Evolutionary conservation across 495 filamentous ascomycete genomes (phyloP).

Genomic region (Penicillium mononematosum): DNA sequence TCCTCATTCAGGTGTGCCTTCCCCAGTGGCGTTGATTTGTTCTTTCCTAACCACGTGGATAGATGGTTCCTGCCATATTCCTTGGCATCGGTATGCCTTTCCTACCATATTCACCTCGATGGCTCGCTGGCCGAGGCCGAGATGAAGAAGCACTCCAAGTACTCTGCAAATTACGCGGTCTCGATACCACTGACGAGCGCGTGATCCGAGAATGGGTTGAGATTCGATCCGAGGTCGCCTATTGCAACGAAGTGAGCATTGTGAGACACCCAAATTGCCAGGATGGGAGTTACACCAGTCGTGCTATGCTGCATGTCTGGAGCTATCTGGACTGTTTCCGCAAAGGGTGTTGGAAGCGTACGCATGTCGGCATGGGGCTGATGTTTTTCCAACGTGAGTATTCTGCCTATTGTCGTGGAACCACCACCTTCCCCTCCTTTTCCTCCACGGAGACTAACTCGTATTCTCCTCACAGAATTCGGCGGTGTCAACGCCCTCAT

Average conservation of each 20-base stretch:
- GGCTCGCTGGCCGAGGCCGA: slow-evolving; percentile 68
- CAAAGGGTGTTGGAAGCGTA: slow-evolving; percentile 44
- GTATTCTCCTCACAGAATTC: slow-evolving; percentile 25
- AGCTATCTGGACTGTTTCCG: slow-evolving; percentile 36
- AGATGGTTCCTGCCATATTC: slow-evolving; percentile 67
- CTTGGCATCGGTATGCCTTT: slow-evolving; percentile 67
- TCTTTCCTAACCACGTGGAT: slow-evolving; percentile 70
- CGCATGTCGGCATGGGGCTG: slow-evolving; percentile 41
- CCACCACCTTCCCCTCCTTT: not conserved
- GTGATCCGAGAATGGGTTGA: slow-evolving; percentile 42
- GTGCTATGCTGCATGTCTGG: slow-evolving; percentile 30
- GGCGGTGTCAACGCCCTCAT: slow-evolving; percentile 35
- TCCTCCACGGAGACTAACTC: not conserved
- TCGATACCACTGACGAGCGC: slow-evolving; percentile 50
- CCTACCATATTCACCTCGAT: slow-evolving; percentile 70
- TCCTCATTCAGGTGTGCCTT: slow-evolving; percentile 60
- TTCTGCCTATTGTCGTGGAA: not conserved
- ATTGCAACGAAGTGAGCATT: slow-evolving; percentile 31
- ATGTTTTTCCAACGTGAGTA: slow-evolving; percentile 46
- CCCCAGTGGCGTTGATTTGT: slow-evolving; percentile 23
- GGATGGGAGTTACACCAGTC: slow-evolving; percentile 13
- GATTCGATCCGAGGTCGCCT: slow-evolving; percentile 39
- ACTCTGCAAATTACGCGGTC: slow-evolving; percentile 62
- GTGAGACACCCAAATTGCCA: slow-evolving; percentile 33
- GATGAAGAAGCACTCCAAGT: slow-evolving; percentile 68